Percentiles rank a stretch among this genome's conserved stretches.
These are phyloP conservation scores for Geosmithia morbida DNA, from an alignment of 2,329 filamentous ascomycete genomes.

Conservation along the genomic window DNA sequence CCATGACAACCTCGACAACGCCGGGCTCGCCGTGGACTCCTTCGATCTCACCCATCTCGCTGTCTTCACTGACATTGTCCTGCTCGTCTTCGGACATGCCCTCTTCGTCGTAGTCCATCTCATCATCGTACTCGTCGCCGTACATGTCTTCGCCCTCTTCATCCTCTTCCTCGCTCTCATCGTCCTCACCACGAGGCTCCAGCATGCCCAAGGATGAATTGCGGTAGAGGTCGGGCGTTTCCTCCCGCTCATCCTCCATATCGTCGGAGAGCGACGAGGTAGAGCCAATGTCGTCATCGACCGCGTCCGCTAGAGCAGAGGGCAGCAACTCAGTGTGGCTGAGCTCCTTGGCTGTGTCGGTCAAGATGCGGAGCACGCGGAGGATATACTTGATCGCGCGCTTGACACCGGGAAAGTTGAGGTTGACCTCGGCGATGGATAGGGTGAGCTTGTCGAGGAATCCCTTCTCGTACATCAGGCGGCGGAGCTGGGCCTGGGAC, in stretches of 20 bases:
- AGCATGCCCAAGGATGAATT: constrained; percentile 94
- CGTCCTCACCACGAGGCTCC: constrained; percentile 68
- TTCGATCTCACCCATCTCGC: constrained; percentile 77
- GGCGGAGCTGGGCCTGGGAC: constrained; percentile 73
- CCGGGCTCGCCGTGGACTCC: constrained; percentile 48
- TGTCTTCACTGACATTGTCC: constrained; percentile 79
- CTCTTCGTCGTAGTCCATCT: constrained; percentile 81
- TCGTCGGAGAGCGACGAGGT: constrained; percentile 81
- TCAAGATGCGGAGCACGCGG: constrained; percentile 74
- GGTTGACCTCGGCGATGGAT: constrained; percentile 88
- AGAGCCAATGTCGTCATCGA: constrained; percentile 73
- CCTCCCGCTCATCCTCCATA: constrained; percentile 65
- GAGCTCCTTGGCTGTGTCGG: constrained; percentile 71
- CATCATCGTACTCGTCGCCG: constrained; percentile 78
- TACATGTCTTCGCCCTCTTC: constrained; percentile 85
- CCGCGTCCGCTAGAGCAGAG: constrained; percentile 46
- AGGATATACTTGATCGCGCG: constrained; percentile 94
- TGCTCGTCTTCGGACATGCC: constrained; percentile 73
- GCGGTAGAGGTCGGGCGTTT: constrained; percentile 92
- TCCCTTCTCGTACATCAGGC: constrained; percentile 97
- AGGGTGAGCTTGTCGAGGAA: constrained; percentile 79
- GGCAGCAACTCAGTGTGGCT: constrained; percentile 71
- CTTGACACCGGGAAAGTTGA: constrained; percentile 88
- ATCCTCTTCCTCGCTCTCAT: constrained; percentile 53
- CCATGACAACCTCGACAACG: constrained; percentile 67